Evolutionary conservation across 129 eudicot genomes (phyloP).

Genomic region (Flaveria brownii): DNA sequence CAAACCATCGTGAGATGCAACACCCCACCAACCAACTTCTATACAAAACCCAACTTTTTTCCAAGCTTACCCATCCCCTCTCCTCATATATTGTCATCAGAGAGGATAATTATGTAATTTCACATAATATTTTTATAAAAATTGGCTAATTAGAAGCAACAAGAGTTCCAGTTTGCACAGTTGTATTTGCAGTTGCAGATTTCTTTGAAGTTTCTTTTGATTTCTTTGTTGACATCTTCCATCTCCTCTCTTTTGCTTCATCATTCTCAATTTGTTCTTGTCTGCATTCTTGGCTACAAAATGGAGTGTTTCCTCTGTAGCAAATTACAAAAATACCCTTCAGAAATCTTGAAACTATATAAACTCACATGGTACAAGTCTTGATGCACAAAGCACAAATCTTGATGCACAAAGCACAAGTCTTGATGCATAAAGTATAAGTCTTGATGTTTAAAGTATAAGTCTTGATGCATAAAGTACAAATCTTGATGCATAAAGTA

Average conservation of each 20-base stretch:
- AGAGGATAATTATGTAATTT: slow-evolving; percentile 39
- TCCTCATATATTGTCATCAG: slow-evolving; percentile 36
- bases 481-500: background rate
- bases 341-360: background rate
- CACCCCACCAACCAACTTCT: slow-evolving; percentile 28
- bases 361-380: background rate
- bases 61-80: slow-evolving; percentile 33
- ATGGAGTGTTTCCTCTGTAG: slow-evolving; percentile 88
- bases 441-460: background rate
- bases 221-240: slow-evolving; percentile 63
- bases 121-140: slow-evolving; percentile 21
- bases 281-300: slow-evolving; percentile 92
- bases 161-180: slow-evolving; percentile 70
- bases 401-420: background rate
- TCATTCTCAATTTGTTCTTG: slow-evolving; percentile 92
- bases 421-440: slow-evolving; percentile 1
- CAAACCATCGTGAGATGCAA: background rate
- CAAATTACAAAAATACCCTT: slow-evolving; percentile 11
- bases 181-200: slow-evolving; percentile 49
- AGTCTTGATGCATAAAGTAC: background rate
- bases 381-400: background rate
- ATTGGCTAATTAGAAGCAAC: slow-evolving; percentile 46
- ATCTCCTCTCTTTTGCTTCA: slow-evolving; percentile 70
- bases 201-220: slow-evolving; percentile 49
- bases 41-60: slow-evolving; percentile 15